Evolutionary conservation across 495 filamentous ascomycete genomes (phyloP).

Genomic region (Platismatia glauca): DNA sequence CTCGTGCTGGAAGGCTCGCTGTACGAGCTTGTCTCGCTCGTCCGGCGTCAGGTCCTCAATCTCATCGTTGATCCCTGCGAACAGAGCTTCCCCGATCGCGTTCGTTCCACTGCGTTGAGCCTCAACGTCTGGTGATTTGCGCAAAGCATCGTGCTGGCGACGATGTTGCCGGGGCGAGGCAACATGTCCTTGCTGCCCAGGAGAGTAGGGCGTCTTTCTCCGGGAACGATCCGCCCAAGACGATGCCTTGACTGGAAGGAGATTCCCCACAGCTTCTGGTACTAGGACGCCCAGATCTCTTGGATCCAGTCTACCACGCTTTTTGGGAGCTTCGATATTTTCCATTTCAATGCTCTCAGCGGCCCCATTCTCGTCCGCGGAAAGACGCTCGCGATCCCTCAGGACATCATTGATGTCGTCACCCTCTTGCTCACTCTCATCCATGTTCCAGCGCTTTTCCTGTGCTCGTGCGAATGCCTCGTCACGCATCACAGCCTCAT

Average conservation of each 20-base stretch:
- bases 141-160: constrained; percentile 8
- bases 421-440: constrained; percentile 43
- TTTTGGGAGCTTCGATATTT: constrained; percentile 36
- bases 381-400: constrained; percentile 32
- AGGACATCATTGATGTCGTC: constrained; percentile 38
- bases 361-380: constrained; percentile 31
- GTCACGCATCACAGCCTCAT: constrained; percentile 82
- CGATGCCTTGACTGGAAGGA: constrained; percentile 17
- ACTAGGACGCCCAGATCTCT: constrained; percentile 18
- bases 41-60: constrained; percentile 90
- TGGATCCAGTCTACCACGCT: constrained; percentile 19
- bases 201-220: constrained; percentile 11
- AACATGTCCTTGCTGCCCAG: constrained; percentile 2
- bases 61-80: constrained; percentile 78
- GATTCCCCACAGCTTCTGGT: constrained; percentile 15
- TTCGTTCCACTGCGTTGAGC: constrained; percentile 47
- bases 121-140: constrained; percentile 44
- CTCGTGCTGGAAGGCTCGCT: constrained; percentile 83
- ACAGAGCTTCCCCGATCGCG: constrained; percentile 66
- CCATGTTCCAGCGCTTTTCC: constrained; percentile 45
- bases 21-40: constrained; percentile 78
- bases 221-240: constrained; percentile 30
- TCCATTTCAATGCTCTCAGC: constrained; percentile 54
- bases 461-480: constrained; percentile 78
- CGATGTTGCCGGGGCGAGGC: constrained; percentile 22